These are phyloP conservation scores for Jacaranda mimosifolia DNA, from an alignment of 257 asterid genomes.

Conservation along the genomic window DNA sequence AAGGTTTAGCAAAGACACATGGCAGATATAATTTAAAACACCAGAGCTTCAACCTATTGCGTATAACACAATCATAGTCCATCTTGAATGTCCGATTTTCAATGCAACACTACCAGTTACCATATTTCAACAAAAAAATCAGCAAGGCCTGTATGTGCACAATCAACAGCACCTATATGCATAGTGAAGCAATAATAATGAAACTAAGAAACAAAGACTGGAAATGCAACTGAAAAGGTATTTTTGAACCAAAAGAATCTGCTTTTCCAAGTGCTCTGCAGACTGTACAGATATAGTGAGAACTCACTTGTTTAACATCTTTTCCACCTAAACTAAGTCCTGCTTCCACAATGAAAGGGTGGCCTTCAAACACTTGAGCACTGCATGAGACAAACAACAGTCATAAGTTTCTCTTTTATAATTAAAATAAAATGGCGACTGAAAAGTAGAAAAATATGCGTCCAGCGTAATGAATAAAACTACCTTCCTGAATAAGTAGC, in stretches of 20 bases:
- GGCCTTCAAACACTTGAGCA: constrained; percentile 96
- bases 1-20: not conserved
- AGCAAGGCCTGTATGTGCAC: not conserved
- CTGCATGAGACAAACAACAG: constrained; percentile 49
- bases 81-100: not conserved
- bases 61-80: not conserved
- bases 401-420: constrained; percentile 21
- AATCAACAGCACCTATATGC: not conserved
- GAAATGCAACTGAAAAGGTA: not conserved
- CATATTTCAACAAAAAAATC: not conserved
- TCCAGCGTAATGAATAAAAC: constrained; percentile 9
- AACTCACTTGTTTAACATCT: constrained; percentile 88
- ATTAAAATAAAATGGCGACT: constrained; percentile 21
- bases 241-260: not conserved
- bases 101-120: not conserved
- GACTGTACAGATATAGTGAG: constrained; percentile 17
- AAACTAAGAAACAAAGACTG: too few relatives aligned
- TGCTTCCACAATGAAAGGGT: constrained; percentile 93
- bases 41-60: not conserved
- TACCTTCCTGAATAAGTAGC: constrained; percentile 98
- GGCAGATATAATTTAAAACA: not conserved
- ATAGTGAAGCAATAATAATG: not conserved
- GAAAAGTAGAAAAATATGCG: constrained; percentile 5
- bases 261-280: constrained; percentile 2
- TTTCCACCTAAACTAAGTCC: constrained; percentile 95